phyloP scores from a whole-genome alignment of 805 yeast genomes.

The Kuraishia ogatae region DNA sequence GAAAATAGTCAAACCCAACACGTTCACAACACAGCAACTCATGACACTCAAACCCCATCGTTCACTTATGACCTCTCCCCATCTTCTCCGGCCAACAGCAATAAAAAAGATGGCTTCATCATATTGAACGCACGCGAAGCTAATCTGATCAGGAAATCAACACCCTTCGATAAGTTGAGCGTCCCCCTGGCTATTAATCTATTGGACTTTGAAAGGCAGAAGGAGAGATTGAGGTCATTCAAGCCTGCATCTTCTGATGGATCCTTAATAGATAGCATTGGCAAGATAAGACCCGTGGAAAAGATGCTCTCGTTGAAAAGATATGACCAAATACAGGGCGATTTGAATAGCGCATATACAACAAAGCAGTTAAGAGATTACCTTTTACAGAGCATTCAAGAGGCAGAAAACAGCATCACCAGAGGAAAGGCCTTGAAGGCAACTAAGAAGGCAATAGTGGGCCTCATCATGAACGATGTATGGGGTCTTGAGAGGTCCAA shows the following conservation, averaged over 20 bases:
- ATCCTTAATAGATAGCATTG: constrained; percentile 17
- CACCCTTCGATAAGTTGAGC: not conserved
- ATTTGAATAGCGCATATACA: constrained; percentile 13
- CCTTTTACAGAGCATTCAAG: constrained; percentile 5
- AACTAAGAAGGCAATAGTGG: constrained; percentile 12
- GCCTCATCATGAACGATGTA: constrained; percentile 12
- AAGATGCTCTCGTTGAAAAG: constrained; percentile 11
- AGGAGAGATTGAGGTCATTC: constrained; percentile 20
- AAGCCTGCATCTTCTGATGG: constrained; percentile 14
- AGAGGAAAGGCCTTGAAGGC: not conserved
- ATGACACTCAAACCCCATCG: not conserved
- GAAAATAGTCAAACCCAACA: not conserved
- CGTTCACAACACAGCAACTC: not conserved
- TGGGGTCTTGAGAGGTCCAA: constrained; percentile 17
- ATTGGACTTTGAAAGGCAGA: constrained; percentile 19
- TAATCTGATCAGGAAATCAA: not conserved
- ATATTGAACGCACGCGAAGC: not conserved
- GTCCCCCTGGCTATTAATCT: constrained; percentile 5
- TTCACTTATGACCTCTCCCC: not conserved
- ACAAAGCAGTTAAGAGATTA: constrained; percentile 13
- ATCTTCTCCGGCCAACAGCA: not conserved
- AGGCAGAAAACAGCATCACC: not conserved
- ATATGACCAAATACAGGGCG: constrained; percentile 12
- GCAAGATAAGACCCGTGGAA: constrained; percentile 17
- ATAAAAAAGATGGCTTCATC: not conserved